phyloP scores from a whole-genome alignment of 1,139 yeast species.

The Sugiyamaella pinicola region DNA sequence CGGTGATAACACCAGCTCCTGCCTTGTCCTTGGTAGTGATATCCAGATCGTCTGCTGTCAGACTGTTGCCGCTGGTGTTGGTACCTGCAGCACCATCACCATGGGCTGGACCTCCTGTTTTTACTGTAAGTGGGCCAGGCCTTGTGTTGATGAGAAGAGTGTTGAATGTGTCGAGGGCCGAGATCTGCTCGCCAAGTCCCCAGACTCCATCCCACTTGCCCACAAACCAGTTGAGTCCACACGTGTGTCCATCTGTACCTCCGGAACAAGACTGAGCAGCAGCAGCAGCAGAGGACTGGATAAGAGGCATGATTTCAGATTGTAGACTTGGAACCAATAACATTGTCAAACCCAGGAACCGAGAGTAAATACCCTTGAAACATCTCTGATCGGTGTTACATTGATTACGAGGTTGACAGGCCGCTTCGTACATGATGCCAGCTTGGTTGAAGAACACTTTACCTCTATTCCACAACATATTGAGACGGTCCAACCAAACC shows the following conservation, averaged over 20 bases:
- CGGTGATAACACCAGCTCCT: constrained; percentile 86
- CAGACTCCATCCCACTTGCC: constrained; percentile 62
- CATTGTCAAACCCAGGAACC: constrained; percentile 64
- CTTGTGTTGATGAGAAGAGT: constrained; percentile 45
- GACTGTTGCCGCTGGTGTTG: constrained; percentile 23
- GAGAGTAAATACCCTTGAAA: constrained; percentile 71
- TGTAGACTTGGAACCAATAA: constrained; percentile 55
- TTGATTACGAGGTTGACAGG: constrained; percentile 59
- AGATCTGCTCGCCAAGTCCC: constrained; percentile 80
- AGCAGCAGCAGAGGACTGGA: constrained; percentile 58
- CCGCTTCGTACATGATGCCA: constrained; percentile 63
- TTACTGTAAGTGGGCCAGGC: constrained; percentile 48
- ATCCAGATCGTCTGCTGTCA: constrained; percentile 31
- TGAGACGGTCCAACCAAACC: constrained; percentile 59
- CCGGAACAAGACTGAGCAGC: constrained; percentile 76
- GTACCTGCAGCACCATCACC: constrained; percentile 42
- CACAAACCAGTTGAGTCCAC: constrained; percentile 66
- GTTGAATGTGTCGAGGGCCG: constrained; percentile 70
- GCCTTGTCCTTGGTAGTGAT: constrained; percentile 62
- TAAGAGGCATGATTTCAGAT: constrained; percentile 48
- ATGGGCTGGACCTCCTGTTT: constrained; percentile 52
- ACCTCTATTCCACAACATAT: constrained; percentile 52
- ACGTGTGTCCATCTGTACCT: constrained; percentile 73
- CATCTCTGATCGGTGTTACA: constrained; percentile 80
- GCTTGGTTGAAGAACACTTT: constrained; percentile 51